phyloP scores from a whole-genome alignment of 768 basidiomycete genomes.

The Ramaria rubella region DNA sequence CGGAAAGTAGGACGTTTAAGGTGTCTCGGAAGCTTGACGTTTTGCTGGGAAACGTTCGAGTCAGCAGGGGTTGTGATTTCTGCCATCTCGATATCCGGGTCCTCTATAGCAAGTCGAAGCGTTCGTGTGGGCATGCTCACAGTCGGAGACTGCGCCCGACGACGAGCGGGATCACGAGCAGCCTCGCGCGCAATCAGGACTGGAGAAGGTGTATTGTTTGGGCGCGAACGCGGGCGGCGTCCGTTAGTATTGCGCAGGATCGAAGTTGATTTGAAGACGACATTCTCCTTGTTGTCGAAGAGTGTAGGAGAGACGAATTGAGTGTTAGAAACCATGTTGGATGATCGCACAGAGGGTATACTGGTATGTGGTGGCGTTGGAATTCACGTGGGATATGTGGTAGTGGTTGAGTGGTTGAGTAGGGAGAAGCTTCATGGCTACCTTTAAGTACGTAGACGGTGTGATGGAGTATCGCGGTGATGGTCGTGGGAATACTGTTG shows the following conservation, averaged over 20 bases:
- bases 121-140: not conserved
- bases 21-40: slow-evolving; percentile 48
- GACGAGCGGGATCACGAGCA: not conserved
- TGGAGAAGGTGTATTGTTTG: not conserved
- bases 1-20: slow-evolving; percentile 56
- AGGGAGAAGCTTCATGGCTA: not conserved
- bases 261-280: not conserved
- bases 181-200: not conserved
- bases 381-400: not conserved
- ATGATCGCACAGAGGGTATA: not conserved
- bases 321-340: not conserved
- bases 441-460: not conserved
- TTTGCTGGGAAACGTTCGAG: not conserved
- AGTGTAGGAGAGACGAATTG: not conserved
- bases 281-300: slow-evolving; percentile 1
- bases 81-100: slow-evolving; percentile 2
- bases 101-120: not conserved
- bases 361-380: not conserved
- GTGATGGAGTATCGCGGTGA: not conserved
- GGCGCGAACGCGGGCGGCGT: not conserved
- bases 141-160: not conserved
- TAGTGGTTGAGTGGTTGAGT: not conserved
- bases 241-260: not conserved
- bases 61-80: not conserved
- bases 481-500: not conserved